phyloP scores from a whole-genome alignment of 2,329 filamentous ascomycete genomes.

The Clathrospora elynae region DNA sequence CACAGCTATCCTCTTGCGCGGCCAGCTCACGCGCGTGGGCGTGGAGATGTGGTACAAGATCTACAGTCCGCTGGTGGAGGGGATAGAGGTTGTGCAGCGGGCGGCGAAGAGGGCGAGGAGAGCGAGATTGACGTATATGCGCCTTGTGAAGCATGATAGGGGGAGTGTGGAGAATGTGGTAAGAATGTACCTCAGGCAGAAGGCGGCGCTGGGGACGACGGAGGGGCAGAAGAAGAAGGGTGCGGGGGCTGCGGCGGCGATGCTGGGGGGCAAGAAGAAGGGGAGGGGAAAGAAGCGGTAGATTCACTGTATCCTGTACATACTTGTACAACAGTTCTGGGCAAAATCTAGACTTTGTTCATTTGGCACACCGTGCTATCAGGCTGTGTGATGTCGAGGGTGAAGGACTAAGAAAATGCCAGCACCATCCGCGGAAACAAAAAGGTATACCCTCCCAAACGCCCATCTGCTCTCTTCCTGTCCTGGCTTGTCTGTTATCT shows the following conservation, averaged over 20 bases:
- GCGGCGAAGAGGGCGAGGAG: conserved; percentile 82
- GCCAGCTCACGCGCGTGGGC: conserved; percentile 81
- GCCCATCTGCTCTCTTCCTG: background rate
- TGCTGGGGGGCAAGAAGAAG: conserved; percentile 38
- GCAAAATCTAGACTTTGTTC: conserved; percentile 2
- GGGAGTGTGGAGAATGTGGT: conserved; percentile 49
- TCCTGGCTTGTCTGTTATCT: background rate
- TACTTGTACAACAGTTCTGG: conserved; percentile 12
- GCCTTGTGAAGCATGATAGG: conserved; percentile 52
- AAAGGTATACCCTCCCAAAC: background rate
- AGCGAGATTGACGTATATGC: conserved; percentile 88
- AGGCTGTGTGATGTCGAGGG: no score
- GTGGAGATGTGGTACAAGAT: conserved; percentile 99
- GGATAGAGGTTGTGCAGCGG: conserved; percentile 92
- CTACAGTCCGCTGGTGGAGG: conserved; percentile 85
- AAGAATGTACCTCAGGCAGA: conserved; percentile 44
- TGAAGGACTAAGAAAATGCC: no score
- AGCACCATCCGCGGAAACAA: background rate
- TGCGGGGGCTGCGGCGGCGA: conserved; percentile 22
- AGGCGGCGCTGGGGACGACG: conserved; percentile 43
- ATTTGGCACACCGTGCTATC: background rate
- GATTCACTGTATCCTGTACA: conserved; percentile 13
- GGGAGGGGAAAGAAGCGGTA: conserved; percentile 41
- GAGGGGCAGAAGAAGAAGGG: conserved; percentile 39
- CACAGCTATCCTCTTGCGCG: conserved; percentile 83